Percentiles rank a stretch among this genome's conserved stretches.
phyloP scores from a whole-genome alignment of 352 stramenopile species.

The Globisporangium emineosum region DNA sequence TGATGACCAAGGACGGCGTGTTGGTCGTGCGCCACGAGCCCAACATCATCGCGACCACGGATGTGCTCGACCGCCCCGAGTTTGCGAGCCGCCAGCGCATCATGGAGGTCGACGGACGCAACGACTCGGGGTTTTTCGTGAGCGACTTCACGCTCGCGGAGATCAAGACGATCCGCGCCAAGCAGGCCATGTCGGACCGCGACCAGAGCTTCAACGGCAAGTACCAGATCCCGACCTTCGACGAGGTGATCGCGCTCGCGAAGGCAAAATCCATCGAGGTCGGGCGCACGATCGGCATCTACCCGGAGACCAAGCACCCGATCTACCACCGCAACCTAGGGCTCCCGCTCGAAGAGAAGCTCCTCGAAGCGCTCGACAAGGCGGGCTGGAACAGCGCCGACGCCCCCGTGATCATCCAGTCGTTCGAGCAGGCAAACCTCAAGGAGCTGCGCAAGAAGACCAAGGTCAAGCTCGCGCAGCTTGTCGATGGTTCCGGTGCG shows the following conservation, averaged over 20 bases:
- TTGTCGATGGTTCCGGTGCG: conserved; percentile 12
- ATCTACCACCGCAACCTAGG: conserved; percentile 68
- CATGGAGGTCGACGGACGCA: conserved; percentile 51
- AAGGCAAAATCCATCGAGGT: conserved; percentile 57
- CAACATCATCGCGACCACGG: conserved; percentile 88
- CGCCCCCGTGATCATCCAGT: conserved; percentile 70
- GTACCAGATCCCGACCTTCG: conserved; percentile 87
- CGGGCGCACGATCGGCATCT: conserved; percentile 77
- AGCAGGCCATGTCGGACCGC: conserved; percentile 75
- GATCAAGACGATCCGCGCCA: conserved; percentile 82
- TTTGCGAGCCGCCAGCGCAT: conserved; percentile 63
- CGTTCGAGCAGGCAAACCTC: conserved; percentile 74
- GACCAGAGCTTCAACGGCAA: conserved; percentile 79
- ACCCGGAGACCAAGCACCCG: conserved; percentile 87
- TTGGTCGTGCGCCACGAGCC: conserved; percentile 87
- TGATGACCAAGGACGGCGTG: conserved; percentile 79
- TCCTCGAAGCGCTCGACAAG: conserved; percentile 66
- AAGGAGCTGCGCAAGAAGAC: conserved; percentile 59
- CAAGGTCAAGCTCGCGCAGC: conserved; percentile 75
- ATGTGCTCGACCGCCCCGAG: conserved; percentile 75
- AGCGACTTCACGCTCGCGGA: conserved; percentile 91
- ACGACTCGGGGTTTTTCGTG: conserved; percentile 79
- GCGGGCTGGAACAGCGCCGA: conserved; percentile 62
- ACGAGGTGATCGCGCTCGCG: conserved; percentile 84
- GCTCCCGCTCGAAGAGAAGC: conserved; percentile 77